Evolutionary conservation across 306 rosid genomes (phyloP).

Genomic region (Oemleria cerasiformis): DNA sequence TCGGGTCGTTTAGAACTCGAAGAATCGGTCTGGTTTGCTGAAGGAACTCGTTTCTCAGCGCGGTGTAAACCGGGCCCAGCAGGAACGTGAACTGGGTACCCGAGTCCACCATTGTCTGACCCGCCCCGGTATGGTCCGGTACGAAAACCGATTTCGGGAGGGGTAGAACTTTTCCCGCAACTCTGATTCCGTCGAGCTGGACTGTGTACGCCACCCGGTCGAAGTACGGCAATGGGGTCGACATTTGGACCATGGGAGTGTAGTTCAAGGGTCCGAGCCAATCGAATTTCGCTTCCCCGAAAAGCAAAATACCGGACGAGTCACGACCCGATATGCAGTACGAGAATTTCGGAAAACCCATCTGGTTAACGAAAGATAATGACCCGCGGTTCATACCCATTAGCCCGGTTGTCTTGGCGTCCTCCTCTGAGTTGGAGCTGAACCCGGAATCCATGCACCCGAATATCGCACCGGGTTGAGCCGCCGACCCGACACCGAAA

Average conservation of each 20-base stretch:
- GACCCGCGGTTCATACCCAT: constrained; percentile 91
- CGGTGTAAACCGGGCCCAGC: constrained; percentile 73
- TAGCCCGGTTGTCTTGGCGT: constrained; percentile 71
- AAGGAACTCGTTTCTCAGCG: constrained; percentile 51
- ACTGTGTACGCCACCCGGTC: constrained; percentile 85
- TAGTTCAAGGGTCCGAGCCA: constrained; percentile 68
- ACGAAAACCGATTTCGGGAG: constrained; percentile 41
- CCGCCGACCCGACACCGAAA: constrained; percentile 37
- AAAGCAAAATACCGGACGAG: constrained; percentile 61
- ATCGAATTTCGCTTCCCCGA: constrained; percentile 46
- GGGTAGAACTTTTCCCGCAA: constrained; percentile 33
- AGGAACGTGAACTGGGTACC: constrained; percentile 86
- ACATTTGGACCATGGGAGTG: constrained; percentile 61
- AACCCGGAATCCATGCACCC: constrained; percentile 83
- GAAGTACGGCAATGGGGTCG: constrained; percentile 71
- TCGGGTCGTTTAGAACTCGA: constrained; percentile 33
- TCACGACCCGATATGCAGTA: constrained; percentile 71
- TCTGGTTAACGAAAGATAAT: constrained; percentile 57
- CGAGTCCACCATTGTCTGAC: constrained; percentile 89
- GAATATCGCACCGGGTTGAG: constrained; percentile 51
- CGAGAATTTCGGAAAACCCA: constrained; percentile 70
- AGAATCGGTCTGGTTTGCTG: constrained; percentile 48
- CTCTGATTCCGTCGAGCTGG: constrained; percentile 60
- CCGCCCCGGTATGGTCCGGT: constrained; percentile 88
- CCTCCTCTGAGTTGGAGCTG: constrained; percentile 67